Evolutionary conservation across 345 rosid genomes (phyloP), one percentile per base, ranked within the genome.

Genomic region (Noccaea bulbosa): DNA sequence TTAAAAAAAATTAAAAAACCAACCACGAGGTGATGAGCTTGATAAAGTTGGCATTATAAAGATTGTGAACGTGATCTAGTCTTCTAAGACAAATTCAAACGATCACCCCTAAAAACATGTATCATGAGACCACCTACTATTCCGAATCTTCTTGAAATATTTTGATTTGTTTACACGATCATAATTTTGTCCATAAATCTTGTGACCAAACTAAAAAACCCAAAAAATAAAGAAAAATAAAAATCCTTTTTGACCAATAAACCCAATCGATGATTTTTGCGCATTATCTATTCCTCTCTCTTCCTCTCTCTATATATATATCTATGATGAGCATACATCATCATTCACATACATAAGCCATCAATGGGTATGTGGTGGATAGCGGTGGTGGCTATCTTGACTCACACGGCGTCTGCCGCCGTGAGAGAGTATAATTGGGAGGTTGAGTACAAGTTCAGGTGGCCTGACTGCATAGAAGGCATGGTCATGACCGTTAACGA

Each of bases 401-500:
- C 51, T 46, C 64, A 62, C 51, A 40, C 71, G 61, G 71, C 61
- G 20, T 57, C 41, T 46, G 76, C 71, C 9, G 17, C 78, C 73
- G 65, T 53, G 49, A 83, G 82, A 51, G 84, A 81, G 61, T 81
- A 68, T 67, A 55, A 74, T 65, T 93, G 96, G 97, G 88, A 81
- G 33, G 97, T 88, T 30, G 86, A 81, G 75, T 80, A 93, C 78
- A 73, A 79, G 79, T 86, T 76, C 22, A 43, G 89, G 83, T 72
- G 81, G 6, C 96, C 96, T 7, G 98, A 93, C 46, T 85, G 98
- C 50, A 9, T 27, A 33, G 93, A 93, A 61, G 69, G 76, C 46
- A 40, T 77, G 0, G 90, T 85, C 48, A 82, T 93, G 85, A 83
- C 84, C 4, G 77, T 93, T 70, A 87, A 93, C 67, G 96, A 93